phyloP scores from a whole-genome alignment of 108 stramenopile species.

The Cyclotella choctawhatcheeana region DNA sequence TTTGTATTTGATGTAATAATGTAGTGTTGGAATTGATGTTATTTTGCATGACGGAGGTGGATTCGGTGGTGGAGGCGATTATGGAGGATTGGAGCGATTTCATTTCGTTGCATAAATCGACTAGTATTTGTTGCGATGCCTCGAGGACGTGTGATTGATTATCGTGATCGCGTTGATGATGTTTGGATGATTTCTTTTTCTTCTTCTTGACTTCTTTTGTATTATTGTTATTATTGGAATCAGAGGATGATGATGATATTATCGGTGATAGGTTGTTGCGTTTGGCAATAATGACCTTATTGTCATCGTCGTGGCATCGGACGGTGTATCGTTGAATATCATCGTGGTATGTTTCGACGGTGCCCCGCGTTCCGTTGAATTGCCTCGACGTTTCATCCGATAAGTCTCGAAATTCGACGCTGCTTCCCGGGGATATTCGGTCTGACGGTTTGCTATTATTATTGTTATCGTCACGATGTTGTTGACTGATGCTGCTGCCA shows the following conservation, averaged over 20 bases:
- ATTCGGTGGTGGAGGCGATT: conserved; percentile 8
- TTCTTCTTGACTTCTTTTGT: conserved; percentile 15
- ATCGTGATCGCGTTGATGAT: conserved; percentile 17
- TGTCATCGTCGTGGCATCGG: not conserved
- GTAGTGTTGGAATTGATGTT: conserved; percentile 45
- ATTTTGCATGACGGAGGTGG: conserved; percentile 20
- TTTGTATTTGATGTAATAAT: conserved; percentile 23
- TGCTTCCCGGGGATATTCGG: conserved; percentile 5
- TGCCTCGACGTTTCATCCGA: not conserved
- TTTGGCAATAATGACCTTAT: not conserved
- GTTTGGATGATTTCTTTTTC: conserved; percentile 39
- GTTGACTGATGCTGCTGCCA: too few relatives aligned
- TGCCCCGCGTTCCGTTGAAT: conserved; percentile 2
- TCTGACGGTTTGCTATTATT: not conserved
- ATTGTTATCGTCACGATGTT: not conserved
- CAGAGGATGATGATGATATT: not conserved
- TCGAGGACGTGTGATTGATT: conserved; percentile 22
- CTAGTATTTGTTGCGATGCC: conserved; percentile 46
- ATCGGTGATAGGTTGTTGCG: not conserved
- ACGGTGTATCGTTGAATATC: conserved; percentile 1
- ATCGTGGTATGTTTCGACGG: not conserved
- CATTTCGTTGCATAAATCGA: conserved; percentile 55
- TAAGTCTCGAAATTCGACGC: not conserved
- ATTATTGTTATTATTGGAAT: too few relatives aligned
- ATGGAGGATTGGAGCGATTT: conserved; percentile 43